A percentile compares a stretch with the other conserved stretches of the same genome.
phyloP scores from a whole-genome alignment of 441 rosid genomes.

The Kokia cookei region DNA sequence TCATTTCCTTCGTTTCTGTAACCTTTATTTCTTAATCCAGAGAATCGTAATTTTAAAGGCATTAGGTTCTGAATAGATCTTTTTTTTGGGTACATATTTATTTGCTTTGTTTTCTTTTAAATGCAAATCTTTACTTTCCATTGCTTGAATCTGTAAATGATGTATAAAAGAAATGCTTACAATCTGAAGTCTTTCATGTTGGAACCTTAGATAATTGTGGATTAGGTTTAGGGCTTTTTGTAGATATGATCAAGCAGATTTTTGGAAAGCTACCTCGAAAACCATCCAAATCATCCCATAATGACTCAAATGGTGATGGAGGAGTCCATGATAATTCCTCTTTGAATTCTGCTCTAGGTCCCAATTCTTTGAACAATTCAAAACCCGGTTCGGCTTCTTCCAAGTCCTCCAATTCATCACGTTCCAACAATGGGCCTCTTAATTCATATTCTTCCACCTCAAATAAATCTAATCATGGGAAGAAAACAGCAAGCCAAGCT shows the following conservation, averaged over 20 bases:
- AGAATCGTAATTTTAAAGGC: slow-evolving; percentile 4
- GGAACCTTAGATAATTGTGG: slow-evolving; percentile 17
- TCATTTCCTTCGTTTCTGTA: slow-evolving; percentile 3
- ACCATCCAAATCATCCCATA: slow-evolving; percentile 66
- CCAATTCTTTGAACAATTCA: slow-evolving; percentile 35
- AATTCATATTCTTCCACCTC: slow-evolving; percentile 20
- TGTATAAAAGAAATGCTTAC: slow-evolving; percentile 8
- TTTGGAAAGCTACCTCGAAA: slow-evolving; percentile 77
- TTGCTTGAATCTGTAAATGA: slow-evolving; percentile 14
- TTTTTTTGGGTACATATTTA: neutral
- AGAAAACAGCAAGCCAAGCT: slow-evolving; percentile 31
- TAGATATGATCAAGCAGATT: slow-evolving; percentile 82
- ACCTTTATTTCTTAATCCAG: neutral
- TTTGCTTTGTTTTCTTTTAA: neutral
- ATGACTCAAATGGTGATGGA: slow-evolving; percentile 44
- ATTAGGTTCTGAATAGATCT: slow-evolving; percentile 15
- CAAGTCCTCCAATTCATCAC: slow-evolving; percentile 33
- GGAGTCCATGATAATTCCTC: slow-evolving; percentile 32
- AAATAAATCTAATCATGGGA: slow-evolving; percentile 41
- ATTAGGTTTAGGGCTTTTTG: slow-evolving; percentile 19
- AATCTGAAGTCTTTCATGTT: slow-evolving; percentile 15
- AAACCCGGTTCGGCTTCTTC: slow-evolving; percentile 37
- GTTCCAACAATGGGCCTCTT: slow-evolving; percentile 42
- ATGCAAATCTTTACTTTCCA: slow-evolving; percentile 1
- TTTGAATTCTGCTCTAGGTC: slow-evolving; percentile 32